Percentiles rank a stretch among this genome's conserved stretches.
These are phyloP conservation scores for Leishmania lainsoni DNA, from an alignment of 208 protist genomes.

Conservation along the genomic window DNA sequence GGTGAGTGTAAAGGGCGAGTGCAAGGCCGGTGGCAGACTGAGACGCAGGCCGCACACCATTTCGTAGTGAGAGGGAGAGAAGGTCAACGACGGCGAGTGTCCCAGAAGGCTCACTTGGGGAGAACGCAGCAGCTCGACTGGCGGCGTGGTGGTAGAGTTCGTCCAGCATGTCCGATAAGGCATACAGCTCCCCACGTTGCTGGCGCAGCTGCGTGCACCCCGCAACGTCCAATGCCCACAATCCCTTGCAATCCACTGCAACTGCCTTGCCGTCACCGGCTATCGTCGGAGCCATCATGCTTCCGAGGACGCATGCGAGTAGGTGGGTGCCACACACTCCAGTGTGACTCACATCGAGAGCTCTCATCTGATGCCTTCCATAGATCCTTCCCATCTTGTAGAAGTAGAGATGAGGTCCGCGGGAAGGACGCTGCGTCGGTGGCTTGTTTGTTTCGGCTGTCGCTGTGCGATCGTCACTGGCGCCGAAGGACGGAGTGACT, in stretches of 20 bases:
- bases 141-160: not conserved
- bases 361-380: conserved; percentile 23
- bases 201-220: conserved; percentile 44
- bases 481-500: not conserved
- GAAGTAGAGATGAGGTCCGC: conserved; percentile 18
- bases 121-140: not conserved
- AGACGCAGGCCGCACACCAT: not conserved
- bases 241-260: not conserved
- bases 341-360: conserved; percentile 57
- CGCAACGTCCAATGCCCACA: conserved; percentile 45
- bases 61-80: conserved; percentile 10
- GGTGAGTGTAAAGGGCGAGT: conserved; percentile 31
- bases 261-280: not conserved
- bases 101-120: not conserved
- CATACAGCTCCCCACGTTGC: conserved; percentile 1
- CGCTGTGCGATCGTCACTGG: not conserved
- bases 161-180: not conserved
- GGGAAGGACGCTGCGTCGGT: not conserved
- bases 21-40: conserved; percentile 33
- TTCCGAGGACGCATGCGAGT: conserved; percentile 38
- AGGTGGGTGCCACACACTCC: conserved; percentile 45
- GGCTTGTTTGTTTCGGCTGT: not conserved
- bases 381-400: conserved; percentile 21
- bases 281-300: not conserved
- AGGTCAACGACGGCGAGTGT: conserved; percentile 18